Evolutionary conservation across 306 rosid genomes (phyloP), one percentile per base, ranked within the genome.

Genomic region (Inga oerstediana): DNA sequence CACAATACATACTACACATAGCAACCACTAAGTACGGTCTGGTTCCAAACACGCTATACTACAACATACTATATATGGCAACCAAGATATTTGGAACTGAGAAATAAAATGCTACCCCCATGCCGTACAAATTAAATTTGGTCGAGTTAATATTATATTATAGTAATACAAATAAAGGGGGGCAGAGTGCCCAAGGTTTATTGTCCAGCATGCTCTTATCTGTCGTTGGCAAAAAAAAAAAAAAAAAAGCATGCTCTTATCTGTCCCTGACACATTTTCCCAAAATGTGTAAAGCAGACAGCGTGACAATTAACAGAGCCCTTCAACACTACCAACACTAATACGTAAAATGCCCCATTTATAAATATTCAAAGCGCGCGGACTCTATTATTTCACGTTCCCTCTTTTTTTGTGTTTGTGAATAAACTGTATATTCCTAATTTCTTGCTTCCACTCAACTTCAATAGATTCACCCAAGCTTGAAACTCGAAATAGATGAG

Each of bases 141-240:
- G 41, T 58, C 81, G 72, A 37, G 77, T 54, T 41, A 78, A 51
- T n/a, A 75, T 48, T 68, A 71, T 61, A 48, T 64, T 34, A 70
- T 61, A 48, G 75, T 34, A 54, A 61, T 61, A 0, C 35, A 11
- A 27, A 43, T 34, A 84, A 72, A 76, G 46, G 43, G 72, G 67
- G 62, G 84, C 78, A 70, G 81, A 81, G 84, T 68, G 69, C 76
- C 87, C 85, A 81, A 83, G 77, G 80, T 78, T 64, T 78, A 72
- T 14, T 88, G 84, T 86, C 86, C 49, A n/a, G n/a, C n/a, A n/a
- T n/a, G n/a, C n/a, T n/a, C n/a, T n/a, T n/a, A n/a, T n/a, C n/a
- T n/a, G n/a, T n/a, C n/a, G n/a, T n/a, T n/a, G n/a, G n/a, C n/a
- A n/a, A n/a, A n/a, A n/a, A n/a, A n/a, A n/a, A n/a, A n/a, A n/a